Evolutionary conservation across 2,329 filamentous ascomycete genomes (phyloP), one percentile per base, ranked within the genome.

Genomic region (Didymella glomerata): DNA sequence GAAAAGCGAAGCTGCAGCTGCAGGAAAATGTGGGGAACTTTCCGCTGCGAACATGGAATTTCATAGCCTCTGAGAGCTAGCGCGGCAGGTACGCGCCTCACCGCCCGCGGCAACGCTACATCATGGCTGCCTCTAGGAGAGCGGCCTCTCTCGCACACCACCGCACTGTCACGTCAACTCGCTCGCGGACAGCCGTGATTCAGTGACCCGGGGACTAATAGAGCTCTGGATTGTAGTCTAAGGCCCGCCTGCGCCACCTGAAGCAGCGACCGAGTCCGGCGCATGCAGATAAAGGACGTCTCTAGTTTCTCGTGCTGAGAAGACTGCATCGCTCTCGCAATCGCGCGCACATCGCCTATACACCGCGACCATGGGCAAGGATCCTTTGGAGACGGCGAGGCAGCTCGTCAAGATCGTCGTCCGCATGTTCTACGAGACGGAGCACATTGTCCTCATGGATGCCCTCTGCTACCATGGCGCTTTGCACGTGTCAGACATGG

Each of bases 401-500:
- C 89, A 89, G 40, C 88, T 98, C 65, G 88, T 98, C 71, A 91
- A 93, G 78, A 95, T 89, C 53, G 91, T 93, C 38, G 90, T 88
- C 71, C 90, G 93, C 75, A 89, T 91, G 56, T 96, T 97, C 81
- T 96, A 95, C 78, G 86, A 91, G 65, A 92, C 90, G 34, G 90
- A 92, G 71, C 90, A 95, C 72, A 89, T 95, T 62, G 84, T 96
- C 46, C 88, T 93, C 53, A 81, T 95, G 68, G 90, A 96, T 81
- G 91, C 93, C 63, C 85, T 93, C 60, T 86, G 90, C 72, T 86
- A 88, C 58, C 90, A 92, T 78, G 88, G 85, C 78, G 91, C 85
- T 81, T 84, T 98, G 60, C 90, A 92, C 71, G 91, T 96, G 73
- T 89, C 93, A 72, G 95, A 99, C 72, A 83, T 99, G 62, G 90